Percentiles rank a stretch among this genome's conserved stretches.
phyloP scores from a whole-genome alignment of 2,329 filamentous ascomycete genomes.

The Diaporthe vexans region DNA sequence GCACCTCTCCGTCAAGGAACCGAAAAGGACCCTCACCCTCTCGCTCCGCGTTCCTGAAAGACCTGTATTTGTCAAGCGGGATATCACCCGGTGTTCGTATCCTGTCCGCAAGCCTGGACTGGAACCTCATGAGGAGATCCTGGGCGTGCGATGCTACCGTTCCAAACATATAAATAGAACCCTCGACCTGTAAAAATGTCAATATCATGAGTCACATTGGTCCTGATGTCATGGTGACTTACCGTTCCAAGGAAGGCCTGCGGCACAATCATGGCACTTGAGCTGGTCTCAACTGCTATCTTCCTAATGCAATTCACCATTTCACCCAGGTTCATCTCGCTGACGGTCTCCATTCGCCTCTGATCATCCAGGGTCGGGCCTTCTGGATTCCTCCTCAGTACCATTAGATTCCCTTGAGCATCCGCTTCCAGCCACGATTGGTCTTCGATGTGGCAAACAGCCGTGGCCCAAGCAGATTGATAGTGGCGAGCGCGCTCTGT shows the following conservation, averaged over 20 bases:
- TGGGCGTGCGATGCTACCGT: conserved; percentile 80
- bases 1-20: conserved; percentile 92
- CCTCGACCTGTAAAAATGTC: conserved; percentile 77
- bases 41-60: conserved; percentile 80
- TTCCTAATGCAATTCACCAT: conserved; percentile 91
- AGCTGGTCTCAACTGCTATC: conserved; percentile 75
- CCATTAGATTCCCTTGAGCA: conserved; percentile 87
- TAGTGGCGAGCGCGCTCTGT: conserved; percentile 84
- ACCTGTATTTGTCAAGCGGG: conserved; percentile 84
- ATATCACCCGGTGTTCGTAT: conserved; percentile 80
- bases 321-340: conserved; percentile 89
- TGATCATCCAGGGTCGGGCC: conserved; percentile 83
- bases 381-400: conserved; percentile 80
- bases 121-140: conserved; percentile 86
- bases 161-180: conserved; percentile 90
- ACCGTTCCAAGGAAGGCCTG: conserved; percentile 92
- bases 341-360: conserved; percentile 77
- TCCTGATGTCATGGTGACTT: conserved; percentile 54
- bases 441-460: conserved; percentile 78
- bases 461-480: conserved; percentile 85
- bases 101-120: conserved; percentile 76
- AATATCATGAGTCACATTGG: conserved; percentile 42
- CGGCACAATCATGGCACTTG: conserved; percentile 79
- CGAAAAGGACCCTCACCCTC: conserved; percentile 83
- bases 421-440: conserved; percentile 88